Conservation (phyloP, 352 stramenopile genomes). For the Hyaloperonospora brassicae region DNA sequence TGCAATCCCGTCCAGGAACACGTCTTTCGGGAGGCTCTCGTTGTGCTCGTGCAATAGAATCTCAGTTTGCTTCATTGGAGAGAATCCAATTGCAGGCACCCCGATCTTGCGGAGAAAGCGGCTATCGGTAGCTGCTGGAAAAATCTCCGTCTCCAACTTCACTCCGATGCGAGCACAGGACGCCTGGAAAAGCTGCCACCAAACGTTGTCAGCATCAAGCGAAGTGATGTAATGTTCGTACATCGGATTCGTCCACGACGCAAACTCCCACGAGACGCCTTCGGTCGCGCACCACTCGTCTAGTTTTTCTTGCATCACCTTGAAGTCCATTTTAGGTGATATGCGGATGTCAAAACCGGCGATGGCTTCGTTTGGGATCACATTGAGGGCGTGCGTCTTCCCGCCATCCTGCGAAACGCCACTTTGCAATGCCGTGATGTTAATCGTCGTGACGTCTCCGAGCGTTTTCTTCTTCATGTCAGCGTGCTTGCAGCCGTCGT, state of each 20-base stretch:
- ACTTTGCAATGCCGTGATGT: slow-evolving; percentile 90
- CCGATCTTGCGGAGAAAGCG: slow-evolving; percentile 87
- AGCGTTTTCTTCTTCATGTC: slow-evolving; percentile 88
- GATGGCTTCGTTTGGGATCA: slow-evolving; percentile 87
- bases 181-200: slow-evolving; percentile 47
- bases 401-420: slow-evolving; percentile 80
- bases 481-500: slow-evolving; percentile 84
- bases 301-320: slow-evolving; percentile 52
- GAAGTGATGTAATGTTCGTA: slow-evolving; percentile 58
- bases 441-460: slow-evolving; percentile 93
- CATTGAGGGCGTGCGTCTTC: slow-evolving; percentile 88
- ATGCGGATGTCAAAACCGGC: slow-evolving; percentile 94
- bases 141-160: slow-evolving; percentile 66
- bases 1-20: slow-evolving; percentile 89
- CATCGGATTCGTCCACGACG: slow-evolving; percentile 33
- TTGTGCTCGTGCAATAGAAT: slow-evolving; percentile 96
- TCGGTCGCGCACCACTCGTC: slow-evolving; percentile 86
- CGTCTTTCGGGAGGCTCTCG: slow-evolving; percentile 89
- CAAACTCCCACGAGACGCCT: slow-evolving; percentile 78
- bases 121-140: slow-evolving; percentile 92
- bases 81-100: slow-evolving; percentile 71
- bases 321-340: slow-evolving; percentile 80
- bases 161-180: slow-evolving; percentile 15
- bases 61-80: slow-evolving; percentile 90
- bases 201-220: slow-evolving; percentile 38